Evolutionary conservation across 1,284 basidiomycete genomes (phyloP).

Genomic region (Lignosus rhinocerotis): DNA sequence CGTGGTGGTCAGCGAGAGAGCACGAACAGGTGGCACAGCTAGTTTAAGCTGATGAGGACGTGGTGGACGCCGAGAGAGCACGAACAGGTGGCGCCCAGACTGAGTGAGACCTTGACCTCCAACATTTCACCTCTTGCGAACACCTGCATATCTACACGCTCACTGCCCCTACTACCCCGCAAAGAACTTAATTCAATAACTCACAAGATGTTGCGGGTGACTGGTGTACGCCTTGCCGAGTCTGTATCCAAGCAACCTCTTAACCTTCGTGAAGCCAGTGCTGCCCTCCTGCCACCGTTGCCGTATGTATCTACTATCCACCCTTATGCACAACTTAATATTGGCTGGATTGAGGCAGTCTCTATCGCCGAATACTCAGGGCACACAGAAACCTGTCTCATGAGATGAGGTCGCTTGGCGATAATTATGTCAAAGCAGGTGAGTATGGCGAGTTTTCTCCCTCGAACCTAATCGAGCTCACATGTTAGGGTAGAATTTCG

Average conservation of each 20-base stretch:
- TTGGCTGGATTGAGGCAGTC: constrained; percentile 40
- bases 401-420: constrained; percentile 87
- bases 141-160: neutral
- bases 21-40: neutral
- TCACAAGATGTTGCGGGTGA: constrained; percentile 43
- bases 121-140: neutral
- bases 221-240: constrained; percentile 58
- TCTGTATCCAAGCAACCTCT: constrained; percentile 64
- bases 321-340: neutral
- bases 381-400: constrained; percentile 73
- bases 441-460: constrained; percentile 15
- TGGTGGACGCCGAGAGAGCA: no score
- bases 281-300: constrained; percentile 78
- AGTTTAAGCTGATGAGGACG: neutral
- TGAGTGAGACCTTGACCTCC: neutral
- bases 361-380: constrained; percentile 81
- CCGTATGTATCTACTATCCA: constrained; percentile 52
- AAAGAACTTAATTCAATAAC: no score
- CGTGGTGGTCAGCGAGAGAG: no score
- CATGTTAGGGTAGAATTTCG: constrained; percentile 67
- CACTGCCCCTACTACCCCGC: no score
- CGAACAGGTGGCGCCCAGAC: no score
- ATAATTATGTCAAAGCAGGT: constrained; percentile 88
- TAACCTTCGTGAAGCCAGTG: constrained; percentile 65
- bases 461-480: neutral